Conservation (phyloP, 176 grass and related monocot species). For the Hordeum marinum region DNA sequence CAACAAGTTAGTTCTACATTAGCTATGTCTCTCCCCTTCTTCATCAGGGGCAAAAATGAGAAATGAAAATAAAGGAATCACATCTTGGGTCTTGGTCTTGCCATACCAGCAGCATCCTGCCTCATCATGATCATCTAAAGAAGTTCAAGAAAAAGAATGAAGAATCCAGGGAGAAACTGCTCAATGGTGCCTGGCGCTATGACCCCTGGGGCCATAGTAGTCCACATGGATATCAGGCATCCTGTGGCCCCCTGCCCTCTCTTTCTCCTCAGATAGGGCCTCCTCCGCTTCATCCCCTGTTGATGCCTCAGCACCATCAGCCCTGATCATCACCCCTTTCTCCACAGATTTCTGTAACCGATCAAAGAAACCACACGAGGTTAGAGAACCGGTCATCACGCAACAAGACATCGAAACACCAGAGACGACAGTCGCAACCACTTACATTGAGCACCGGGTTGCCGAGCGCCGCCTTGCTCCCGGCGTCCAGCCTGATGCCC, state of each 20-base stretch:
- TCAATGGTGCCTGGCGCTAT: conserved; percentile 61
- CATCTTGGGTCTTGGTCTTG: not conserved
- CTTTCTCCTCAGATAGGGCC: conserved; percentile 28
- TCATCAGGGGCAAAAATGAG: not conserved
- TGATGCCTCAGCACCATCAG: not conserved
- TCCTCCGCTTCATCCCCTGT: conserved; percentile 13
- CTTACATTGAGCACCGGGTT: conserved; percentile 41
- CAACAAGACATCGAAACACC: too few species aligned
- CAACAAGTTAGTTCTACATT: conserved; percentile 40
- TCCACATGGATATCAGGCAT: conserved; percentile 64
- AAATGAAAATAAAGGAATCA: conserved; percentile 39
- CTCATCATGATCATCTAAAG: conserved; percentile 10
- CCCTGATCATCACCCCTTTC: not conserved
- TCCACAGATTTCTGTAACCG: conserved; percentile 21
- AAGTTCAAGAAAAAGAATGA: not conserved
- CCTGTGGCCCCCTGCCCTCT: conserved; percentile 9
- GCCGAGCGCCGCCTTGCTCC: conserved; percentile 28
- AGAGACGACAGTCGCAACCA: too few species aligned
- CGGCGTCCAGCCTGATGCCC: conserved; percentile 58
- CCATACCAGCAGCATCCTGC: not conserved
- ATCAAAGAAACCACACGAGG: not conserved
- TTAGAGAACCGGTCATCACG: not conserved
- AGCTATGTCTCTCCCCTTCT: conserved; percentile 16
- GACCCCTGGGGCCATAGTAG: conserved; percentile 69
- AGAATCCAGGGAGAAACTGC: not conserved